These are phyloP conservation scores for Cystobasidium tubakii DNA, from an alignment of 768 basidiomycete species.

Conservation along the genomic window DNA sequence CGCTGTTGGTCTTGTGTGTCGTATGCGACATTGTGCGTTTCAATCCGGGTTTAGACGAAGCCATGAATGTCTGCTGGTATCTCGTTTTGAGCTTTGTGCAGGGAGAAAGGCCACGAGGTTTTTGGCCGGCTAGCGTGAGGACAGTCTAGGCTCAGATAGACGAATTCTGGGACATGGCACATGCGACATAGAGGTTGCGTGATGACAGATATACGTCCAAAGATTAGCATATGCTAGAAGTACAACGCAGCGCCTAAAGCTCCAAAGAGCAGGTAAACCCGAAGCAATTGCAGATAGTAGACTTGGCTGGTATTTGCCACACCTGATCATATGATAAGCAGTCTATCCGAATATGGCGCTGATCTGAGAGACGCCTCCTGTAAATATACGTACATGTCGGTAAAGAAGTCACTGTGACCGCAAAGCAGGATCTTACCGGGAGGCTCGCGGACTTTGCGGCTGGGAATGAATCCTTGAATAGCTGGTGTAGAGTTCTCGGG, in stretches of 20 bases:
- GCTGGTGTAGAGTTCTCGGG: background rate
- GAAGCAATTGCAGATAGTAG: background rate
- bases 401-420: too few species aligned
- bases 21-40: conserved; percentile 20
- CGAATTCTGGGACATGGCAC: too few species aligned
- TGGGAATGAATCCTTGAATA: conserved; percentile 16
- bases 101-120: too few species aligned
- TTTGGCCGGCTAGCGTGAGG: too few species aligned
- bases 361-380: background rate
- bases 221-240: too few species aligned
- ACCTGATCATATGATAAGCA: background rate
- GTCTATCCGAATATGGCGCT: background rate
- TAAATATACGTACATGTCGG: too few species aligned
- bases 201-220: too few species aligned
- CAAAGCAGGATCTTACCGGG: conserved; percentile 9
- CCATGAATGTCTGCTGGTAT: background rate
- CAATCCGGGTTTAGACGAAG: background rate
- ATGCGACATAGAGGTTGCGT: too few species aligned
- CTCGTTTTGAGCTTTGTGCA: background rate
- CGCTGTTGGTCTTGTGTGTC: conserved; percentile 30
- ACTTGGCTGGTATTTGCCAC: background rate
- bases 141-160: too few species aligned
- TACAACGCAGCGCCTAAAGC: too few species aligned
- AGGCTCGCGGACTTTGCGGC: conserved; percentile 1
- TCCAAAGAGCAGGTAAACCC: background rate